A percentile compares a stretch with the other conserved stretches of the same genome.
Evolutionary conservation across 1,284 basidiomycete genomes (phyloP).

Genomic region (Boletus holoroseus): DNA sequence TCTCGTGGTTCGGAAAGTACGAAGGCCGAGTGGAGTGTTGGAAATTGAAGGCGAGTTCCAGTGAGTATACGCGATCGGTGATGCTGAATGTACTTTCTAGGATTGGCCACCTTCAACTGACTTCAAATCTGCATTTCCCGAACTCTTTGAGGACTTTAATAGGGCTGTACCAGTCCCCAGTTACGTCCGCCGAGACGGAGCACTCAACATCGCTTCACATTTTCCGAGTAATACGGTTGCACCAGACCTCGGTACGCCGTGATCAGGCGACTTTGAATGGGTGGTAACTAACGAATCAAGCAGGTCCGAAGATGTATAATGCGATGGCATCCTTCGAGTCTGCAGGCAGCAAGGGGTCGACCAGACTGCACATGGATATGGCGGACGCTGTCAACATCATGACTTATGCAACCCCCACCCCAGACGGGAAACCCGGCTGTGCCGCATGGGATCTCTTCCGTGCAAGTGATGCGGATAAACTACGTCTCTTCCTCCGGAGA

Average conservation of each 20-base stretch:
- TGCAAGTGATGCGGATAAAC: conserved; percentile 73
- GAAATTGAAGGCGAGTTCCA: conserved; percentile 72
- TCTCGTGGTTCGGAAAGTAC: conserved; percentile 70
- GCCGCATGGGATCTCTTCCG: conserved; percentile 92
- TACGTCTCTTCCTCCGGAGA: conserved; percentile 68
- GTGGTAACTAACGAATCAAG: conserved; percentile 30
- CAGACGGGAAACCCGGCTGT: conserved; percentile 66
- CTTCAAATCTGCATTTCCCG: conserved; percentile 79
- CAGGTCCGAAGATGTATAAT: conserved; percentile 80
- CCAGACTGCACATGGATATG: conserved; percentile 93
- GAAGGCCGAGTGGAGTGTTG: conserved; percentile 51
- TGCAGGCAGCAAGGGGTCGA: conserved; percentile 71
- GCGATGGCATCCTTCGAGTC: conserved; percentile 61
- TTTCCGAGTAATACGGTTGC: conserved; percentile 80
- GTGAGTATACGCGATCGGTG: background rate
- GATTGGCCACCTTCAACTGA: conserved; percentile 90
- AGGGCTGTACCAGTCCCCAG: conserved; percentile 80
- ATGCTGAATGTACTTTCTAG: conserved; percentile 35
- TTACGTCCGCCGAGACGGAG: conserved; percentile 84
- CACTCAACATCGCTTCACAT: conserved; percentile 81
- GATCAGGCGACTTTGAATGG: background rate
- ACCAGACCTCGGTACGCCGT: conserved; percentile 73
- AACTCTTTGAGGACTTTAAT: conserved; percentile 84
- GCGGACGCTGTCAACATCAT: conserved; percentile 93
- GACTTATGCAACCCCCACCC: conserved; percentile 62